Conservation (phyloP, 257 asterid genomes). For the Gentiana macrophylla region DNA sequence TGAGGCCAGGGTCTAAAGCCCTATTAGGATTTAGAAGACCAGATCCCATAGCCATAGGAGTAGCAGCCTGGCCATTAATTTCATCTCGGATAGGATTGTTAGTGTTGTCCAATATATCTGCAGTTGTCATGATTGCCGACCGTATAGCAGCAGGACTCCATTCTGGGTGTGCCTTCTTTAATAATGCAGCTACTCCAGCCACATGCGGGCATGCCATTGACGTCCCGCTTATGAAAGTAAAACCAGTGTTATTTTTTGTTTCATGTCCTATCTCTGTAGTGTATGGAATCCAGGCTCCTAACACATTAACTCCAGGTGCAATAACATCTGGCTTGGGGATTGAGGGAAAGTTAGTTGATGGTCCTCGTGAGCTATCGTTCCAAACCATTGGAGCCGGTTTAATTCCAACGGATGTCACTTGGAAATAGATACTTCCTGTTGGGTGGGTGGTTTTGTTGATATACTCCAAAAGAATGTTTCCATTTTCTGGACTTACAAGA, state of each 20-base stretch:
- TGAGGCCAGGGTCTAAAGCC: slow-evolving; percentile 46
- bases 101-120: slow-evolving; percentile 27
- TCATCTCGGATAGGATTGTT: slow-evolving; percentile 21
- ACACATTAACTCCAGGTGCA: slow-evolving; percentile 41
- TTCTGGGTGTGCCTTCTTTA: slow-evolving; percentile 37
- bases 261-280: neutral
- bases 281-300: slow-evolving; percentile 20
- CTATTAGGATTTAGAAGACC: slow-evolving; percentile 49
- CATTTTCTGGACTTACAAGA: too few species aligned
- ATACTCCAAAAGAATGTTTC: neutral
- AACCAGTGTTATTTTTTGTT: too few species aligned
- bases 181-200: slow-evolving; percentile 30
- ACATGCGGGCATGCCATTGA: slow-evolving; percentile 56
- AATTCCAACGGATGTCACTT: slow-evolving; percentile 35
- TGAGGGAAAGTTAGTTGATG: slow-evolving; percentile 31
- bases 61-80: slow-evolving; percentile 12
- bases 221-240: slow-evolving; percentile 30
- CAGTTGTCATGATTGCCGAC: slow-evolving; percentile 50
- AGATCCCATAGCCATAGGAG: slow-evolving; percentile 42
- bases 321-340: slow-evolving; percentile 43
- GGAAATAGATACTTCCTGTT: slow-evolving; percentile 29
- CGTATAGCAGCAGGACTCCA: slow-evolving; percentile 46
- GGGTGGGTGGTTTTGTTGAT: slow-evolving; percentile 4
- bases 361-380: slow-evolving; percentile 36
- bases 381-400: slow-evolving; percentile 47